These are phyloP conservation scores for Tulasnella sp. DNA, from an alignment of 768 basidiomycete genomes.

Conservation along the genomic window DNA sequence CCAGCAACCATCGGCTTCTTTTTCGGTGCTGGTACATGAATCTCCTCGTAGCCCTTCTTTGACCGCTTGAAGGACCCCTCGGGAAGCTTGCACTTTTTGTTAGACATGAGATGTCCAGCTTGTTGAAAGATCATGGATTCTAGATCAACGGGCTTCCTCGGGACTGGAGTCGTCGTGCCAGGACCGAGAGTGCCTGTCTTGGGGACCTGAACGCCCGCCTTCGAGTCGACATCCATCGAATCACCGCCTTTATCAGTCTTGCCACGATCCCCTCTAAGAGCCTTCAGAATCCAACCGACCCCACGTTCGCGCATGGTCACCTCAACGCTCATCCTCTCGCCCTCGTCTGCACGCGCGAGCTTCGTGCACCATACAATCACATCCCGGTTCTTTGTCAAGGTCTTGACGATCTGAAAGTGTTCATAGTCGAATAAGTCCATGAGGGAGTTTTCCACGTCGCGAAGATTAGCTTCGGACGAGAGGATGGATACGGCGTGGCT, in stretches of 20 bases:
- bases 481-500: slow-evolving; percentile 72
- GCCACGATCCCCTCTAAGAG: slow-evolving; percentile 65
- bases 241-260: slow-evolving; percentile 43
- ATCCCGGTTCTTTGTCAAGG: slow-evolving; percentile 90
- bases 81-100: slow-evolving; percentile 96
- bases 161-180: slow-evolving; percentile 67
- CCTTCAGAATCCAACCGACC: slow-evolving; percentile 88
- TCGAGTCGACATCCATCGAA: slow-evolving; percentile 72
- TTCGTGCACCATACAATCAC: slow-evolving; percentile 98
- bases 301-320: slow-evolving; percentile 98
- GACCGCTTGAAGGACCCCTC: slow-evolving; percentile 96
- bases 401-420: slow-evolving; percentile 79
- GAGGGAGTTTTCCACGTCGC: slow-evolving; percentile 90
- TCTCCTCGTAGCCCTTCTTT: slow-evolving; percentile 95
- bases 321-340: slow-evolving; percentile 85
- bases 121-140: slow-evolving; percentile 94
- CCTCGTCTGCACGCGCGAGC: slow-evolving; percentile 76
- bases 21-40: slow-evolving; percentile 91
- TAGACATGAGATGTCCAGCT: slow-evolving; percentile 94
- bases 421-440: slow-evolving; percentile 96
- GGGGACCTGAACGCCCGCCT: slow-evolving; percentile 39
- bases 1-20: slow-evolving; percentile 49
- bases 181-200: slow-evolving; percentile 81
- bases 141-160: slow-evolving; percentile 75
- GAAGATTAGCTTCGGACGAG: slow-evolving; percentile 71